Conservation (phyloP, 2,329 filamentous ascomycete species). For the Canariomyces notabilis region DNA sequence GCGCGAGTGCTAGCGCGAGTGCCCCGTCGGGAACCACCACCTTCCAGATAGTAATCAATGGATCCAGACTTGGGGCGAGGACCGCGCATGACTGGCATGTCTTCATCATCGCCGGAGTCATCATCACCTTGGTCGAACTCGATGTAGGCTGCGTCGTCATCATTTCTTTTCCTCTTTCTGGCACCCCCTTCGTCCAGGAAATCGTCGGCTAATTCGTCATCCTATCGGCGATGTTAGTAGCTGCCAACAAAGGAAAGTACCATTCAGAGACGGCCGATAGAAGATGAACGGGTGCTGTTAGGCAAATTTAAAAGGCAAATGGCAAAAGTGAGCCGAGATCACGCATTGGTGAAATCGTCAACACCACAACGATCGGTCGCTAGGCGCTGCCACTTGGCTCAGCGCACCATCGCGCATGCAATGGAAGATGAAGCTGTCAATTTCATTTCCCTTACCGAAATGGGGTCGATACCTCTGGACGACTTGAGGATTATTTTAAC, state of each 20-base stretch:
- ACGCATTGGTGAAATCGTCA: too few species aligned
- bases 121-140: conserved; percentile 6
- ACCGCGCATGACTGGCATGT: background rate
- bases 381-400: too few species aligned
- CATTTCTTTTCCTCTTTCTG: conserved; percentile 18
- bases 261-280: background rate
- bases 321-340: too few species aligned
- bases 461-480: too few species aligned
- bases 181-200: conserved; percentile 4
- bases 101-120: conserved; percentile 11
- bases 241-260: background rate
- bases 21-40: conserved; percentile 8
- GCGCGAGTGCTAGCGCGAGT: conserved; percentile 16
- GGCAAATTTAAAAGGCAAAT: background rate
- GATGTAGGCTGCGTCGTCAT: conserved; percentile 14
- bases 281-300: background rate
- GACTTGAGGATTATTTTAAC: too few species aligned
- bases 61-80: conserved; percentile 7
- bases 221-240: conserved; percentile 5
- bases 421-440: too few species aligned
- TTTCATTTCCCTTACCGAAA: too few species aligned
- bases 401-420: too few species aligned
- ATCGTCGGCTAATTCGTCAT: conserved; percentile 4
- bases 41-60: conserved; percentile 4
- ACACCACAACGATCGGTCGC: too few species aligned